Evolutionary conservation across 257 asterid species (phyloP).

Genomic region (Fraxinus excelsior): DNA sequence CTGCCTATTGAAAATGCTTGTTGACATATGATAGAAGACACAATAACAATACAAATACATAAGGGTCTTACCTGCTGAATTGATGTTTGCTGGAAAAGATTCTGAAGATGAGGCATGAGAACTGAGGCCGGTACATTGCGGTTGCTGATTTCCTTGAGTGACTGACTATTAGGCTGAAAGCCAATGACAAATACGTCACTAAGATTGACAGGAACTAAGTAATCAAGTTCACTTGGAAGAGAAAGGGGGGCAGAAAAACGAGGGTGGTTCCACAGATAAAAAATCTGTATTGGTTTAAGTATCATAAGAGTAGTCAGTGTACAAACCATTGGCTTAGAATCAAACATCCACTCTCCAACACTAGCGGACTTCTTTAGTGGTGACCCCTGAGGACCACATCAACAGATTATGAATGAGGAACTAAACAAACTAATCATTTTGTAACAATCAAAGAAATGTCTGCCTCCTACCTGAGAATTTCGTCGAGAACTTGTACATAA

Average conservation of each 20-base stretch:
- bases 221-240: constrained; percentile 22
- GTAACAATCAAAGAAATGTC: constrained; percentile 24
- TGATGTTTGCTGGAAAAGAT: constrained; percentile 93
- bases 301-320: constrained; percentile 3
- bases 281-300: constrained; percentile 24
- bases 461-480: constrained; percentile 67
- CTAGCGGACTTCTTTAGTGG: constrained; percentile 95
- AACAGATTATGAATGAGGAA: constrained; percentile 30
- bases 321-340: constrained; percentile 76
- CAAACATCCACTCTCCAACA: constrained; percentile 87
- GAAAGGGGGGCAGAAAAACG: neutral
- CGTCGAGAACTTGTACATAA: constrained; percentile 70
- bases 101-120: constrained; percentile 95
- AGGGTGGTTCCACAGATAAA: constrained; percentile 4
- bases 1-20: neutral
- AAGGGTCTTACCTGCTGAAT: constrained; percentile 69
- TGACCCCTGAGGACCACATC: constrained; percentile 64
- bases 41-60: constrained; percentile 13
- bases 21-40: constrained; percentile 6
- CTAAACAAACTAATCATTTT: constrained; percentile 27
- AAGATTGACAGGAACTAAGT: constrained; percentile 11
- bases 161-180: constrained; percentile 68
- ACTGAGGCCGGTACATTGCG: constrained; percentile 66
- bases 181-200: constrained; percentile 20
- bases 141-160: constrained; percentile 62